A percentile compares a stretch with the other conserved stretches of the same genome.
These are phyloP conservation scores for Gracilaria vermiculophylla DNA, from an alignment of 23 red algal species.

Conservation along the genomic window DNA sequence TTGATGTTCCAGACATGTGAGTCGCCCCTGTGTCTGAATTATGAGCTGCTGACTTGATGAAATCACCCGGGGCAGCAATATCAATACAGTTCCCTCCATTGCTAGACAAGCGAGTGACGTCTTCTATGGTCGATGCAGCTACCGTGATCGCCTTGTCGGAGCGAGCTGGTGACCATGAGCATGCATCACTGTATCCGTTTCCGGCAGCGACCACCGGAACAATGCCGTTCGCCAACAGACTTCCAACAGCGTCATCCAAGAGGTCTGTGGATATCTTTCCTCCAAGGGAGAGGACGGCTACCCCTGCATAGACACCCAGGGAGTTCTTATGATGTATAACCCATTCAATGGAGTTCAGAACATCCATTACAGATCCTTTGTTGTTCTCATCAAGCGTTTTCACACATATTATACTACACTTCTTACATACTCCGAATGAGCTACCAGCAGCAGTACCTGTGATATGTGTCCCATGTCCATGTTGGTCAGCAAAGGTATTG, in stretches of 20 bases:
- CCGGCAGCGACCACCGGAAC: slow-evolving; percentile 70
- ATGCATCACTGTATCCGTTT: slow-evolving; percentile 56
- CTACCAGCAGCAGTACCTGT: slow-evolving; percentile 48
- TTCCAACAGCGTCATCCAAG: slow-evolving; percentile 28
- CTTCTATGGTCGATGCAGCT: slow-evolving; percentile 35
- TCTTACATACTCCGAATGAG: slow-evolving; percentile 53
- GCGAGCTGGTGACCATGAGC: slow-evolving; percentile 46
- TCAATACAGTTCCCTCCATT: slow-evolving; percentile 48
- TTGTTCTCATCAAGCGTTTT: slow-evolving; percentile 35
- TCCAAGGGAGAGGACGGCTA: slow-evolving; percentile 52
- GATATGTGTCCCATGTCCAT: slow-evolving; percentile 68
- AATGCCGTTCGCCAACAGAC: neutral
- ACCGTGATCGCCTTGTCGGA: slow-evolving; percentile 48
- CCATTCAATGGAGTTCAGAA: slow-evolving; percentile 40
- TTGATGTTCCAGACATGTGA: slow-evolving; percentile 58
- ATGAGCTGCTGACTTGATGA: slow-evolving; percentile 38
- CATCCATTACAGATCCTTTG: slow-evolving; percentile 42
- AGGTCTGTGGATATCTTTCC: slow-evolving; percentile 29
- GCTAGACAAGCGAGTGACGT: slow-evolving; percentile 26
- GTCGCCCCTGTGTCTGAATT: neutral
- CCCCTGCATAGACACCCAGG: neutral
- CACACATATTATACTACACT: slow-evolving; percentile 43
- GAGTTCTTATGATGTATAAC: neutral
- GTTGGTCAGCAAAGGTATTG: slow-evolving; percentile 16
- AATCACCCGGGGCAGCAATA: slow-evolving; percentile 56